Evolutionary conservation across 495 filamentous ascomycete species (phyloP), one percentile per base, ranked within the genome.

Genomic region (Pyrenula aspistea): DNA sequence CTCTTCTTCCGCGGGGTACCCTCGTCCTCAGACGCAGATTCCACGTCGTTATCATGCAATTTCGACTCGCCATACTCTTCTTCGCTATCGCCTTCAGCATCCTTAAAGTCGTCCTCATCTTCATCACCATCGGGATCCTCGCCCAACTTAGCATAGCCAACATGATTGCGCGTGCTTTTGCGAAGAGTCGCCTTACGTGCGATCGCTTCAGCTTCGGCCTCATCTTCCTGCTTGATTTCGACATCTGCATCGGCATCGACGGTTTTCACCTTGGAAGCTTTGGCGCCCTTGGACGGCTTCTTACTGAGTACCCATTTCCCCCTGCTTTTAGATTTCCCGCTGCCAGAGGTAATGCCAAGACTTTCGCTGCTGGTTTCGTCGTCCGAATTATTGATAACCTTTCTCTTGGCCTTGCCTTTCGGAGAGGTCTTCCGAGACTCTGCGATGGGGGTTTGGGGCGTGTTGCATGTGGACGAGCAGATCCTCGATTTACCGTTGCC

Each of bases 291-390:
- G 21, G 3, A 2, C 53, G 22, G 47, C 3, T 23, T 55, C 53
- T 36, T 55, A 12, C 8, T 8, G 15, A 10, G 25, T 48, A 49
- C 53, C 52, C 11, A 22, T 59, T 24, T 49, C 50, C 22, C 55
- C 19, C 58, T 59, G 2, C 55, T 19, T 20, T 59, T 54, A 19
- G 53, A 49, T 12, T 42, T 55, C 57, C 59, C 60, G 23, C 52
- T 53, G 4, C 50, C 24, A 51, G 20, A 53, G 24, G 55, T 54
- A 21, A 42, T 8, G 31, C 58, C 59, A 50, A 60, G 65, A 12
- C 65, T 63, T 3, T 61, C 61, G 51, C 71, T 68, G 21, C 62
- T 66, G 2, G 52, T 59, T 10, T 61, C 55, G 2, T 55, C 25
- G 31, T 42, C 50, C 8, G 22, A 24, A 8, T 52, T 19, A 24